Evolutionary conservation across 345 rosid genomes (phyloP).

Genomic region (Salix arbutifolia): DNA sequence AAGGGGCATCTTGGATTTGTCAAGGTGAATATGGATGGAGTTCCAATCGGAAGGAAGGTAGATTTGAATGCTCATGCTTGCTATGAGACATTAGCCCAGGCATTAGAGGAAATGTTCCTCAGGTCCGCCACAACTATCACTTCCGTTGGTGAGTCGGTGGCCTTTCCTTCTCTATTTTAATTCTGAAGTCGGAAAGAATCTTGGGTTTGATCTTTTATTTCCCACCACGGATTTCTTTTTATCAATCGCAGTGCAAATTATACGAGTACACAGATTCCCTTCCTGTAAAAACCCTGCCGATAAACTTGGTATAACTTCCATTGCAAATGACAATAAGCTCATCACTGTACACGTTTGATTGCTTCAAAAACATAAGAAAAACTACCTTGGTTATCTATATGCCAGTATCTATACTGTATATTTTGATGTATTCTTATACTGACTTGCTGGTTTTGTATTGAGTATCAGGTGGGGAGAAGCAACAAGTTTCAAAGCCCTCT

Average conservation of each 20-base stretch:
- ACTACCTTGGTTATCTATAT: not conserved
- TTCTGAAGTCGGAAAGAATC: not conserved
- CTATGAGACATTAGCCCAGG: slow-evolving; percentile 17
- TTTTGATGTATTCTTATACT: not conserved
- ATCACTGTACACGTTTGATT: not conserved
- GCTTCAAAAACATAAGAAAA: not conserved
- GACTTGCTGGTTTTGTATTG: not conserved
- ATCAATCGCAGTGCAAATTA: not conserved
- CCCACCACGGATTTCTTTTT: not conserved
- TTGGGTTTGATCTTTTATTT: not conserved
- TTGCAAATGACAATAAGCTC: not conserved
- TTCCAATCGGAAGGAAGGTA: slow-evolving; percentile 61
- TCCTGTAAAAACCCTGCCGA: not conserved
- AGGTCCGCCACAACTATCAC: slow-evolving; percentile 1
- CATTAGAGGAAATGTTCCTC: slow-evolving; percentile 30
- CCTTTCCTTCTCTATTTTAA: not conserved
- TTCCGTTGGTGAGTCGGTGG: slow-evolving; percentile 7
- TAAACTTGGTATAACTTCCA: not conserved
- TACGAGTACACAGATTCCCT: not conserved
- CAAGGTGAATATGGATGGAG: slow-evolving; percentile 69
- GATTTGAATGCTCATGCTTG: slow-evolving; percentile 43
- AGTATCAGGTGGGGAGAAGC: slow-evolving; percentile 32
- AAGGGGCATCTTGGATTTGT: slow-evolving; percentile 48
- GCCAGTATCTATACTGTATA: not conserved
- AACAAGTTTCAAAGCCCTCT: slow-evolving; percentile 24